Conservation (phyloP, 179 eudicot genomes). For the Amaranthus tricolor region DNA sequence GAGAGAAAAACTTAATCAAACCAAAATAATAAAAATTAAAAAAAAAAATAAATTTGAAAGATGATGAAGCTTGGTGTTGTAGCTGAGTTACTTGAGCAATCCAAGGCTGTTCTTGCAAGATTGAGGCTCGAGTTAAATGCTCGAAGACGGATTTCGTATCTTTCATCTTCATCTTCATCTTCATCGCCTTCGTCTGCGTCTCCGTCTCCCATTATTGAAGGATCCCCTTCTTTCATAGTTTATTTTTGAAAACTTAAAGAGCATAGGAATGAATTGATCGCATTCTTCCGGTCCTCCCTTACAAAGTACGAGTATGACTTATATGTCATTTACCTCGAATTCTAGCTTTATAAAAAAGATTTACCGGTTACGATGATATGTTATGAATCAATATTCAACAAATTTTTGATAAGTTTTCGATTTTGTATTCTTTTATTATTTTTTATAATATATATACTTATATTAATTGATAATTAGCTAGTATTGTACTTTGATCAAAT, state of each 20-base stretch:
- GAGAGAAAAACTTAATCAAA: background rate
- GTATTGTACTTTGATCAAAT: too few relatives aligned
- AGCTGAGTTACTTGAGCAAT: slow-evolving; percentile 30
- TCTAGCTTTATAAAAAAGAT: too few relatives aligned
- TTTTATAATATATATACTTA: too few relatives aligned
- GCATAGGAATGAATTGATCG: background rate
- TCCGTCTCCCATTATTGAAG: slow-evolving; percentile 18
- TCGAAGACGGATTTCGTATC: slow-evolving; percentile 7
- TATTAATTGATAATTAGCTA: too few relatives aligned
- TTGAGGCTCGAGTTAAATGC: slow-evolving; percentile 25
- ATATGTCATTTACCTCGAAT: background rate
- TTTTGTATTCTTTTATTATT: too few relatives aligned
- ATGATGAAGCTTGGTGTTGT: slow-evolving; percentile 33
- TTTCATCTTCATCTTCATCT: slow-evolving; percentile 2
- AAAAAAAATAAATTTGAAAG: background rate
- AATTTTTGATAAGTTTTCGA: too few relatives aligned
- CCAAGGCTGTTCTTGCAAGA: slow-evolving; percentile 25
- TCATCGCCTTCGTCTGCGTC: background rate
- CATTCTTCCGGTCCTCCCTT: background rate
- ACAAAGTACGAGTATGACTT: too few relatives aligned
- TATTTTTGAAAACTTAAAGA: slow-evolving; percentile 18
- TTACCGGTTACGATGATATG: too few relatives aligned
- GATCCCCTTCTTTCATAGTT: slow-evolving; percentile 30
- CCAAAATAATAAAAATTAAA: background rate
- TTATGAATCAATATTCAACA: too few relatives aligned